Evolutionary conservation across 106 monocot genomes (phyloP).

Genomic region (Dendrobium officinale): DNA sequence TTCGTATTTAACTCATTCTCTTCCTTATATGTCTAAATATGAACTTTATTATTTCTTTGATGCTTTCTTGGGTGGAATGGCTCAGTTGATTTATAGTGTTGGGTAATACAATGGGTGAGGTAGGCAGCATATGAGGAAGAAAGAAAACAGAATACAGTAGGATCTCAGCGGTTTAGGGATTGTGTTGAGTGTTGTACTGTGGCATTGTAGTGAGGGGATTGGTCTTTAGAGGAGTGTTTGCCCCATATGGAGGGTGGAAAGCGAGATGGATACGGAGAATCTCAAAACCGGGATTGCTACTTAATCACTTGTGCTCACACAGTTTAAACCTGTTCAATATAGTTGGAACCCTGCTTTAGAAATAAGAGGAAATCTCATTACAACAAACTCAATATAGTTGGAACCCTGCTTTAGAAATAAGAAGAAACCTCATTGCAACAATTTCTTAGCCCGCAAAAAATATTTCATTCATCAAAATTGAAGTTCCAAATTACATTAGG

Average conservation of each 20-base stretch:
- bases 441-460: neutral
- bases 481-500: neutral
- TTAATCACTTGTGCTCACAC: neutral
- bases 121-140: neutral
- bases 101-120: neutral
- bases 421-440: neutral
- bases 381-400: neutral
- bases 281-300: neutral
- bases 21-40: neutral
- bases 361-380: neutral
- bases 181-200: neutral
- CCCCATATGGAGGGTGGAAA: neutral
- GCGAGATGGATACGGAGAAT: neutral
- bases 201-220: neutral
- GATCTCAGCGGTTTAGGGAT: neutral
- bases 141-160: neutral
- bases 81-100: neutral
- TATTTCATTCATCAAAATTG: neutral
- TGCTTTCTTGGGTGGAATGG: neutral
- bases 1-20: neutral
- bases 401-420: neutral
- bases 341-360: neutral
- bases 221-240: neutral
- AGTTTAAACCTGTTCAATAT: neutral
- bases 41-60: neutral